A percentile compares a stretch with the other conserved stretches of the same genome.
phyloP scores from a whole-genome alignment of 75 land plant species.

The Selaginella moellendorffii region DNA sequence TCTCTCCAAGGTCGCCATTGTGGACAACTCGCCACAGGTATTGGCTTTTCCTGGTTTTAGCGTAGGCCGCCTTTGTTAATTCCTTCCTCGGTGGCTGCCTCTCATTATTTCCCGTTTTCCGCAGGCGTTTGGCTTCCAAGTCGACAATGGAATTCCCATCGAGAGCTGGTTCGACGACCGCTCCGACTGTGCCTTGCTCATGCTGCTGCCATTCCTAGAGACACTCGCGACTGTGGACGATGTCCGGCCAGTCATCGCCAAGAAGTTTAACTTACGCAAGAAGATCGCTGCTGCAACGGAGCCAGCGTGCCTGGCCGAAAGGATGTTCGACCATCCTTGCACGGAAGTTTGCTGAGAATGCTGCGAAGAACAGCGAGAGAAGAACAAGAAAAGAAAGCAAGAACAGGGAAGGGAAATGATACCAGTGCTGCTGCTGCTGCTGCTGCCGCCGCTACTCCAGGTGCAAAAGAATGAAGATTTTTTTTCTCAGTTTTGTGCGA shows the following conservation, averaged over 20 bases:
- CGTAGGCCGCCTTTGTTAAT: background rate
- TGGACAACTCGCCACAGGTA: constrained; percentile 92
- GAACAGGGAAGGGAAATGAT: too few relatives aligned
- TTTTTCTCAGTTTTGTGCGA: too few relatives aligned
- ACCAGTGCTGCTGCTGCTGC: too few relatives aligned
- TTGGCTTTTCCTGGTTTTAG: background rate
- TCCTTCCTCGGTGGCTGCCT: too few relatives aligned
- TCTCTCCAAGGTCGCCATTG: constrained; percentile 64
- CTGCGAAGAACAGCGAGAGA: too few relatives aligned
- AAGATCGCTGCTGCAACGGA: constrained; percentile 25
- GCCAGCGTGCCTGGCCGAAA: background rate
- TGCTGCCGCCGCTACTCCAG: too few relatives aligned
- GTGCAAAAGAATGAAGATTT: too few relatives aligned
- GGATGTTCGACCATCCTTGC: background rate
- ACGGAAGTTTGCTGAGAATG: too few relatives aligned
- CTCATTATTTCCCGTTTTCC: too few relatives aligned
- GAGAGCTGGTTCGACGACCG: constrained; percentile 84
- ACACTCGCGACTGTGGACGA: constrained; percentile 54
- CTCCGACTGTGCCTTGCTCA: constrained; percentile 39
- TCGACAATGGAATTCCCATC: constrained; percentile 81
- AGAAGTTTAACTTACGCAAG: constrained; percentile 49
- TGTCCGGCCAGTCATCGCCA: constrained; percentile 60
- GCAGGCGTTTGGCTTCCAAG: constrained; percentile 73
- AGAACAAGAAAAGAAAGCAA: too few relatives aligned
- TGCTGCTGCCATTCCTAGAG: constrained; percentile 67